A percentile compares a stretch with the other conserved stretches of the same genome.
These are phyloP conservation scores for Pulveroboletus sp. DNA, from an alignment of 768 basidiomycete genomes.

Conservation along the genomic window DNA sequence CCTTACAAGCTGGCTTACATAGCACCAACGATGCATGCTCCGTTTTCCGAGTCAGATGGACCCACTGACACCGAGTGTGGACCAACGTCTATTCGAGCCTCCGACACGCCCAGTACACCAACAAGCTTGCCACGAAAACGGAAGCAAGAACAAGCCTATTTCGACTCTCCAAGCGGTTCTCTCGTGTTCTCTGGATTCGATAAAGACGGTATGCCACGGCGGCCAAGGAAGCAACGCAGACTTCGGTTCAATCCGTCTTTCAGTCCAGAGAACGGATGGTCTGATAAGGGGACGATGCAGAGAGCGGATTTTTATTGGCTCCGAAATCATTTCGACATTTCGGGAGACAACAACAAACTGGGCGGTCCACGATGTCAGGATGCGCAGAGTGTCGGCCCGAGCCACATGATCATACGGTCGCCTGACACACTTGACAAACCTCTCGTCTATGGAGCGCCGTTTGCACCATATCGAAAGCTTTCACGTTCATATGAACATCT, in stretches of 20 bases:
- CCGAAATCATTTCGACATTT: not conserved
- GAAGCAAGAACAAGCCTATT: conserved; percentile 26
- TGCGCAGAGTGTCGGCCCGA: not conserved
- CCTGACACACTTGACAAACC: conserved; percentile 12
- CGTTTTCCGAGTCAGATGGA: not conserved
- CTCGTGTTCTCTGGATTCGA: conserved; percentile 28
- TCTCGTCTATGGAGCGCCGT: not conserved
- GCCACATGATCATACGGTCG: not conserved
- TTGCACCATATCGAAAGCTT: not conserved
- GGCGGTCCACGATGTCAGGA: not conserved
- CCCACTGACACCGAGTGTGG: not conserved
- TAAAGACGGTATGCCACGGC: conserved; percentile 28
- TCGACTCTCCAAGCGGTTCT: conserved; percentile 25
- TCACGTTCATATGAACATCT: not conserved
- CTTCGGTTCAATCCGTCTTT: conserved; percentile 25
- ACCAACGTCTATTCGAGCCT: not conserved
- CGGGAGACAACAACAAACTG: not conserved
- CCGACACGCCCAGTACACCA: conserved; percentile 27
- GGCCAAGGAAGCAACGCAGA: conserved; percentile 26
- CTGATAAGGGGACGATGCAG: not conserved
- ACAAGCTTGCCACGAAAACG: conserved; percentile 21
- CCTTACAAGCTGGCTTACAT: conserved; percentile 17
- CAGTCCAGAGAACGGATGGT: conserved; percentile 12
- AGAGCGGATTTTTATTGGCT: not conserved
- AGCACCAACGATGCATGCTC: not conserved